Base-by-base conservation (phyloP, 2,329 filamentous ascomycete genomes). In the Talaromyces pinophilus region DNA sequence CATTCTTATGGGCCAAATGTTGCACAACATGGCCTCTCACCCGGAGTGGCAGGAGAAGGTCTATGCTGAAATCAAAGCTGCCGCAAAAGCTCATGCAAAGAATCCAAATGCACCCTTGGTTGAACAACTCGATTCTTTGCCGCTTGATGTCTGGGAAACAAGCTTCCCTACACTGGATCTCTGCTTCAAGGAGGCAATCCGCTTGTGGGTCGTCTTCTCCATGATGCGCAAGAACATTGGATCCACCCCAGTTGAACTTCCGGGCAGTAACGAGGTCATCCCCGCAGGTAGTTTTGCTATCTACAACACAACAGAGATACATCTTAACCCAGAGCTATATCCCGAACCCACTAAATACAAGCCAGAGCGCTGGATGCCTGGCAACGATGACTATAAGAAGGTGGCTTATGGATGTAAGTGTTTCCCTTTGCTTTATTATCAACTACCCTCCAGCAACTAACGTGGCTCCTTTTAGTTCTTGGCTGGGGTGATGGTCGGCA, bases 401-500 rank as follows among this genome's bases (percentile, higher is more conserved):
- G 40, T 60, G 17, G 17, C 52, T 15, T 60, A 65, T n/a, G 59
- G 64, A 38, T 48, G 64, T 66, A 46, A 57, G 64, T 62, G n/a
- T 60, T 46, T 59, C 6, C 1, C 15, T n/a, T 17, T 59, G 57
- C 46, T 38, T 33, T 13, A 44, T 13, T 35, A 30, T 48, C n/a
- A 28, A 22, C 40, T 25, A 25, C 28, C 40, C 48, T n/a, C n/a
- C 25, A 55, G 17, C 35, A 19, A 19, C 62, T 59, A 42, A 64
- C 13, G n/a, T 46, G 42, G 42, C n/a, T n/a, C 13, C 42, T 59
- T 19, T 33, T 33, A 65, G 63, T 46, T 8, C 30, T 66, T n/a
- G 59, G 64, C n/a, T 66, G 64, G 64, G 64, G 64, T 2, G 38
- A 19, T 6, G 64, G 64, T 22, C 59, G 64, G 10, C 64, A 66